Evolutionary conservation across 768 basidiomycete species (phyloP), one percentile per base, ranked within the genome.

Genomic region (Asterophora parasitica): DNA sequence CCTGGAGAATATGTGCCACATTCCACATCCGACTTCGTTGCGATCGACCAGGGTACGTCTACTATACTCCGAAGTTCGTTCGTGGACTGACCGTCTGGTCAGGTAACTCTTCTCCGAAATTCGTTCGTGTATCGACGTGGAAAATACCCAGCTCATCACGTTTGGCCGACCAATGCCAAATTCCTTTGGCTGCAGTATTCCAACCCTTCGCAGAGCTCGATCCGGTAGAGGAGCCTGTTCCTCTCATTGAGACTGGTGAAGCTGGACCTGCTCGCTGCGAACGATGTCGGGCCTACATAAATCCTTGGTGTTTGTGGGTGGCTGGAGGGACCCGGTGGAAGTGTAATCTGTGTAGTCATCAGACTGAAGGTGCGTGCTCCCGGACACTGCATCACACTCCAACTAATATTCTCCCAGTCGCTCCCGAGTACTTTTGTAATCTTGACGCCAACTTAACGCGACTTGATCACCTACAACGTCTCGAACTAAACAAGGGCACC

Each of bases 61-160:
- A 11, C 48, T 17, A 4, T 19, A 19, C 33, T 41, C 26, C 9
- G 32, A 26, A 16, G 17, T n/a, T 15, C 12, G 32, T 3, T 3
- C 6, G 23, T 23, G 3, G 19, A 34, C 13, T 37, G 46, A 34
- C 27, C 32, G n/a, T 19, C 42, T 27, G 6, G 33, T 35, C 54
- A 80, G 78, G 95, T 49, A 97, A 95, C 67, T 88, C 92, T 3
- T 89, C 88, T 11, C 96, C 96, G 7, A 88, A 88, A 59, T 92
- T 88, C 64, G 76, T 95, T 38, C 84, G 96, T 30, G 73, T 91
- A 48, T 86, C 96, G 12, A 91, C 93, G 5, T 93, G 92, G 81
- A 85, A 84, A 60, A 68, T 98, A 19, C 96, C 96, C 2, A 77
- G 77, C 50, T 83, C 87, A 2, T 81, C 84, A 12, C 81, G 85